phyloP scores from a whole-genome alignment of 306 rosid species.

The Vicia sativa region DNA sequence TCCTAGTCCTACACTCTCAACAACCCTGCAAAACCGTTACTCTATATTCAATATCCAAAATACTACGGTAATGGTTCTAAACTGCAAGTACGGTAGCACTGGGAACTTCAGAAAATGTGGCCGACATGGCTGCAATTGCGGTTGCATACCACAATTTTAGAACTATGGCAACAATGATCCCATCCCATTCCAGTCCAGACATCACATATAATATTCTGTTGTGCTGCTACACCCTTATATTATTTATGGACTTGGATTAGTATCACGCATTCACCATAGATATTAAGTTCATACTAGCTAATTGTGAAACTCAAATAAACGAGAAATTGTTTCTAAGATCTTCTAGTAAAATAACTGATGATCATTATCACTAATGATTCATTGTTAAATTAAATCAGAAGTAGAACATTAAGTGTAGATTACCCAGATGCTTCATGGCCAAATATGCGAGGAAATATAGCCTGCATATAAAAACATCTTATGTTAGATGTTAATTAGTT shows the following conservation, averaged over 20 bases:
- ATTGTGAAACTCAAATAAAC: background rate
- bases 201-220: too few relatives aligned
- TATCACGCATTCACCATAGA: too few relatives aligned
- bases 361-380: constrained; percentile 5
- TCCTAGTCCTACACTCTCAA: constrained; percentile 87
- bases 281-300: too few relatives aligned
- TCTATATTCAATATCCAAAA: constrained; percentile 10
- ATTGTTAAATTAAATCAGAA: constrained; percentile 10
- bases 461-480: constrained; percentile 56
- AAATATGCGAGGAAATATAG: constrained; percentile 92
- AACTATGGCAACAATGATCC: too few relatives aligned
- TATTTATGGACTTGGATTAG: too few relatives aligned
- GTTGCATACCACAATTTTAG: background rate
- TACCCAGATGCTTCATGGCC: constrained; percentile 99
- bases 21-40: constrained; percentile 65
- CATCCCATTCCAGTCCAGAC: too few relatives aligned
- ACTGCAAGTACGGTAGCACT: too few relatives aligned
- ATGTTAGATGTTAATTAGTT: constrained; percentile 23
- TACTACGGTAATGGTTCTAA: constrained; percentile 16
- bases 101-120: too few relatives aligned
- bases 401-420: constrained; percentile 19
- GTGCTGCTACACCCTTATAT: too few relatives aligned
- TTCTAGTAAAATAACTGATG: constrained; percentile 12
- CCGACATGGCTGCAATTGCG: background rate
- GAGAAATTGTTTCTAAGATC: background rate